Evolutionary conservation across 345 rosid species (phyloP).

Genomic region (Populus deltoides): DNA sequence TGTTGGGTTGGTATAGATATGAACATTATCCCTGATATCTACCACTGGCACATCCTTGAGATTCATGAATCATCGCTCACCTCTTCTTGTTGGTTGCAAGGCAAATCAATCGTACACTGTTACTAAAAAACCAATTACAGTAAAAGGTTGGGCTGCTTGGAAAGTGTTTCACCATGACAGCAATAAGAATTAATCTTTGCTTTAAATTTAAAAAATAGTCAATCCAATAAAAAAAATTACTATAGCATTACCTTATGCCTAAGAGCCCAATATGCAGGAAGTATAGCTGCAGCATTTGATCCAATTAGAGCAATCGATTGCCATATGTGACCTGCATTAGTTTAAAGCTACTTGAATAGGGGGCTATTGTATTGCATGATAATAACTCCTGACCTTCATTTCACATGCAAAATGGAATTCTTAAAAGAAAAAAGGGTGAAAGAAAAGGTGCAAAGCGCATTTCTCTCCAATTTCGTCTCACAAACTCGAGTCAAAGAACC

Average conservation of each 20-base stretch:
- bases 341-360: slow-evolving; percentile 25
- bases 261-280: slow-evolving; percentile 90
- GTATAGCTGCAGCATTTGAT: slow-evolving; percentile 81
- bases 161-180: neutral
- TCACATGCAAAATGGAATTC: slow-evolving; percentile 12
- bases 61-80: neutral
- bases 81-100: neutral
- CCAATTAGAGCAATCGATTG: slow-evolving; percentile 83
- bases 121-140: neutral
- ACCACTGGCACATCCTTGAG: neutral
- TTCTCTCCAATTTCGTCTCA: neutral
- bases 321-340: slow-evolving; percentile 61
- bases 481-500: neutral
- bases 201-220: neutral
- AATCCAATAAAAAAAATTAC: neutral
- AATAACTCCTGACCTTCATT: slow-evolving; percentile 2
- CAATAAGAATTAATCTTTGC: slow-evolving; percentile 1
- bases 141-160: neutral
- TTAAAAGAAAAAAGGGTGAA: neutral
- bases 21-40: neutral
- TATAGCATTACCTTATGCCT: slow-evolving; percentile 62
- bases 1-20: neutral
- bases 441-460: neutral
- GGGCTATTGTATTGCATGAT: slow-evolving; percentile 6
- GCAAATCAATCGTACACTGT: neutral